Base-by-base conservation (phyloP, 2,329 filamentous ascomycete genomes). In the Pezicula carpinea region DNA sequence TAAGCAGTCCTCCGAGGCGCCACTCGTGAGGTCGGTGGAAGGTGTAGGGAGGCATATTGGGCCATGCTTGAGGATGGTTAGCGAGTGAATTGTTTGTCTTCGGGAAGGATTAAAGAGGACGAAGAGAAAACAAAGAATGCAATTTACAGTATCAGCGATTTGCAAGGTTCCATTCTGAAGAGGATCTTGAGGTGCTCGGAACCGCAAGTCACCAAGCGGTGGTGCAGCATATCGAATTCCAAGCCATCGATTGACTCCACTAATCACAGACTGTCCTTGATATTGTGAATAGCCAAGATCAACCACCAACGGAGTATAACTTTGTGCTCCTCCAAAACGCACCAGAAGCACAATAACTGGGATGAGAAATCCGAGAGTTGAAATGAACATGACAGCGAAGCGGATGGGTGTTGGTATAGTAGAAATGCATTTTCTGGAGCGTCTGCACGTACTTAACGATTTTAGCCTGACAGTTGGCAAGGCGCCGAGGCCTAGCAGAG, bases 181-280 rank as follows among this genome's bases (percentile, higher is more conserved):
- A 5, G 87, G 86, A 61, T 87, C 82, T 56, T 76, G 69, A 0
- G 88, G 85, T 11, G 81, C 79, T 44, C 74, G 70, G 59, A 90
- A 92, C 17, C 88, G 75, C 50, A 87, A 61, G 5, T 76, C 57
- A 1, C 82, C 83, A 2, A 85, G 47, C 0, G 87, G 87, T 13
- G 86, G 72, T 5, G 83, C 81, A 1, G 87, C 87, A 68, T 81
- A 93, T 36, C 85, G 79, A 53, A 93, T 79, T 1, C 86, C 87
- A 6, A 88, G 73, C 85, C 85, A 92, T 63, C 84, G 75, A 2
- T 77, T 80, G 40, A 89, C 68, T 1, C 82, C 83, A 55, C 78
- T 77, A 0, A 65, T 55, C 1, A 75, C 68, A 1, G 69, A 59
- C 4, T 69, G 65, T 7, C 87, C 87, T 42, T 72, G 64, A 59